Evolutionary conservation across 1,284 basidiomycete species (phyloP).

Genomic region (Melampsora larici-populina): DNA sequence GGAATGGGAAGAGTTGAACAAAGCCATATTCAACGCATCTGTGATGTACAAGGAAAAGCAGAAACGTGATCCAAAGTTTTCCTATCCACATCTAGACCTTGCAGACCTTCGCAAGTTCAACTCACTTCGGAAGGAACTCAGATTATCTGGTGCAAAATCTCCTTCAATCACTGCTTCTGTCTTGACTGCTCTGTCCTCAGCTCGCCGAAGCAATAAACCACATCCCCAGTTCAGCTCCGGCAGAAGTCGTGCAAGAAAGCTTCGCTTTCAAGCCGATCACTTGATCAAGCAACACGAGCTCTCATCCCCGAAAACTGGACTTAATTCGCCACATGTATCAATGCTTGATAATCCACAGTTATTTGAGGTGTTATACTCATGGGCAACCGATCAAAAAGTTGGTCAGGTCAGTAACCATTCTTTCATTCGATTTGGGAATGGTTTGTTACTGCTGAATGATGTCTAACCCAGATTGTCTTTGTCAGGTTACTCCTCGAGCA

Average conservation of each 20-base stretch:
- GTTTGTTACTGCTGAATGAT: not conserved
- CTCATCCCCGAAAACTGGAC: not conserved
- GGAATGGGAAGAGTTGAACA: not conserved
- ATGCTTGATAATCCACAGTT: conserved; percentile 11
- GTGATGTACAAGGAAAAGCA: not conserved
- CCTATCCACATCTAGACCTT: not conserved
- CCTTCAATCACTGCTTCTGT: conserved; percentile 16
- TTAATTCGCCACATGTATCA: conserved; percentile 3
- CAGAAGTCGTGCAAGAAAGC: not conserved
- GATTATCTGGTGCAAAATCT: not conserved
- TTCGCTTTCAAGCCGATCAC: conserved; percentile 11
- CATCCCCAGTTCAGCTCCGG: not conserved
- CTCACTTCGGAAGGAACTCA: not conserved
- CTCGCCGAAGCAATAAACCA: not conserved
- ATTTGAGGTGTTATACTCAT: not conserved
- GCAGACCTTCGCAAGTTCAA: conserved; percentile 19
- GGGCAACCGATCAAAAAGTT: too few species aligned
- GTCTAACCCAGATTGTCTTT: too few species aligned
- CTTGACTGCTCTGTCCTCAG: conserved; percentile 18
- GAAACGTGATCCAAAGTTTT: not conserved
- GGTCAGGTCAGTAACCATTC: conserved; percentile 22
- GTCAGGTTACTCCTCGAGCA: conserved; percentile 10
- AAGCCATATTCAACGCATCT: not conserved
- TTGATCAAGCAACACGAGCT: not conserved
- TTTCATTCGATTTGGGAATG: too few species aligned